Conservation (phyloP, 2,329 filamentous ascomycete species). For the Cylindrodendrum hubeiense region DNA sequence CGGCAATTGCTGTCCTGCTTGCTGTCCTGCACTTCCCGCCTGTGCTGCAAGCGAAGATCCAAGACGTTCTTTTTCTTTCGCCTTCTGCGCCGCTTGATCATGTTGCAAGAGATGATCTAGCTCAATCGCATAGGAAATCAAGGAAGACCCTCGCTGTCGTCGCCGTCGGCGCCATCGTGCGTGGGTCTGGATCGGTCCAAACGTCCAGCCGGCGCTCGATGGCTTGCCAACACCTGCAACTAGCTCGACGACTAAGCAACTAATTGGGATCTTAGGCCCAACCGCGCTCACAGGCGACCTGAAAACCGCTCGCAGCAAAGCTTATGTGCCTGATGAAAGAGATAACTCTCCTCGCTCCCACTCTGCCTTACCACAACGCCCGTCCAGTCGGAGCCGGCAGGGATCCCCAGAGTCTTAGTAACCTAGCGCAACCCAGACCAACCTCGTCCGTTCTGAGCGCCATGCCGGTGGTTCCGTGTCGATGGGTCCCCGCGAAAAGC, state of each 20-base stretch:
- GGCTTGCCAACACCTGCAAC: constrained; percentile 1
- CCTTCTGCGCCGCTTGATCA: background rate
- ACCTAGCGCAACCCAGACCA: constrained; percentile 25
- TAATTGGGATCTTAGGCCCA: background rate
- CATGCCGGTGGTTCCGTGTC: constrained; percentile 35
- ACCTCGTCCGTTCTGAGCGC: constrained; percentile 21
- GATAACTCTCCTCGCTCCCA: background rate
- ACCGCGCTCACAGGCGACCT: background rate
- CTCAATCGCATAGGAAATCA: background rate
- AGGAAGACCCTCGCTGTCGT: constrained; percentile 24
- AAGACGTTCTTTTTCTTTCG: background rate
- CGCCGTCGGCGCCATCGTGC: constrained; percentile 9
- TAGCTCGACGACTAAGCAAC: background rate
- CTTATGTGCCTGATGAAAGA: background rate
- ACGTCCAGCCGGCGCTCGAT: constrained; percentile 23
- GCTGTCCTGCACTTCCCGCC: background rate
- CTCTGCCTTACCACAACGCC: background rate
- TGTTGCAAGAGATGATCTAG: background rate
- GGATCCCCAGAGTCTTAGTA: constrained; percentile 37
- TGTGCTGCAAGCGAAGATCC: background rate
- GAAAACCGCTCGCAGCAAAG: background rate
- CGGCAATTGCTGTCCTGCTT: constrained; percentile 6
- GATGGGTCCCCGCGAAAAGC: constrained; percentile 34
- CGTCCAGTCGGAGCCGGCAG: background rate
- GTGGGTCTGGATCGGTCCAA: constrained; percentile 41